Percentiles rank a stretch among this genome's conserved stretches.
phyloP scores from a whole-genome alignment of 768 basidiomycete genomes.

The Serendipita indica region DNA sequence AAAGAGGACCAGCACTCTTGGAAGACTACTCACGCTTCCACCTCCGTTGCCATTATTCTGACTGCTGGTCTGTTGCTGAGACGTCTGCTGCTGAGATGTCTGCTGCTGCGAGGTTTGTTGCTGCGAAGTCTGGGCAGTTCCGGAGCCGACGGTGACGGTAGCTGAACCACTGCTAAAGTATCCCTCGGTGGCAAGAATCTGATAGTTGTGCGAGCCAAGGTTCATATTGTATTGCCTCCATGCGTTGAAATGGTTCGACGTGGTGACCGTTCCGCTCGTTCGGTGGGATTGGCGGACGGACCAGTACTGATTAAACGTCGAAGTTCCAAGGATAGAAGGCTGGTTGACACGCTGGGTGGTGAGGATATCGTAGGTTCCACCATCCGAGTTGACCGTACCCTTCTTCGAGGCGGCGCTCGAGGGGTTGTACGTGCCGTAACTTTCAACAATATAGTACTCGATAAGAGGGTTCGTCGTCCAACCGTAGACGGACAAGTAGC shows the following conservation, averaged over 20 bases:
- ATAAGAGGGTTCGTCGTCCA: conserved; percentile 33
- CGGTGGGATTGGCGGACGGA: conserved; percentile 26
- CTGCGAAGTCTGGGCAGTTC: too few species aligned
- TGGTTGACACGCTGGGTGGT: conserved; percentile 25
- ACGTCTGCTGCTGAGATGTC: too few species aligned
- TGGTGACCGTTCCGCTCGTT: conserved; percentile 23
- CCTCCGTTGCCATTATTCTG: too few species aligned
- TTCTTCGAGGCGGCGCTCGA: conserved; percentile 21
- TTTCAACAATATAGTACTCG: conserved; percentile 35
- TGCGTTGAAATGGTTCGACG: conserved; percentile 30
- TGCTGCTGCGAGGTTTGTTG: too few species aligned
- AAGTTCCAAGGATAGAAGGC: conserved; percentile 31
- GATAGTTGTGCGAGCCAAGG: conserved; percentile 29
- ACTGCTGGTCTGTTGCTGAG: too few species aligned
- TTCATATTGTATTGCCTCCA: conserved; percentile 28
- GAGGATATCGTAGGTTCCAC: conserved; percentile 31
- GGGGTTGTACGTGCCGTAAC: conserved; percentile 31
- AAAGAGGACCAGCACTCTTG: too few species aligned
- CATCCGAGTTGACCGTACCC: conserved; percentile 30
- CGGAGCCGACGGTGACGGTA: conserved; percentile 16
- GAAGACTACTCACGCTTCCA: not conserved
- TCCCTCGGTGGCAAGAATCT: conserved; percentile 35
- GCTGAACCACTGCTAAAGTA: conserved; percentile 32
- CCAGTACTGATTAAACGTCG: conserved; percentile 35
- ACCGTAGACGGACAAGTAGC: conserved; percentile 32